Base-by-base conservation (phyloP, 192 early-diverging fungal species). In the Backusella morwellensis region DNA sequence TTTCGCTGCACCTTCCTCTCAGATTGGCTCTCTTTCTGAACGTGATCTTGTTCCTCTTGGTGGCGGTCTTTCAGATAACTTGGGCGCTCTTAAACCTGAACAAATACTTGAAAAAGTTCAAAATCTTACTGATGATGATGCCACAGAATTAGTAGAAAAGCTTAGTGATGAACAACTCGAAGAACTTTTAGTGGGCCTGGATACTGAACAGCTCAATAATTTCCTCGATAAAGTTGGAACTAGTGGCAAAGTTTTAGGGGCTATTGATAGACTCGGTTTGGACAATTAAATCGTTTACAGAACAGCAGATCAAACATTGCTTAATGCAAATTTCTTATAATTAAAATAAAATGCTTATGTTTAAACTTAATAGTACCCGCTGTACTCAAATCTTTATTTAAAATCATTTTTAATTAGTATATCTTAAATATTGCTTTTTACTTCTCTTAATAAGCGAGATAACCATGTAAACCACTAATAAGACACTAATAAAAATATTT, bases 221-320 rank as follows among this genome's bases (percentile, higher is more conserved):
- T 3, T 29, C 12, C 0, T 29, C 11, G 23, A 4, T 2, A 63
- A 63, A 14, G 0, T 63, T 63, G 26, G 56, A 7, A 0, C 0
- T 0, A 8, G 4, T 63, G 5, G 0, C 5, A 50, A 21, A 50
- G 3, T 50, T 50, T 0, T 0, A 1, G 5, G 0, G 0, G n/a
- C n/a, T n/a, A 0, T 21, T 50, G 1, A 50, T 7, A 7, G 0
- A 4, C 4, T 50, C 6, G 3, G 1, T 3, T 44, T 14, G 42
- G 3, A 14, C 14, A 0, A 6, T n/a, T 50, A 11, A 50, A 50
- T 50, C 0, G 19, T 50, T 6, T 50, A 50, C 19, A 19, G 6
- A 50, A 5, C 4, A 50, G 47, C 47, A 50, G 19, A 50, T 50
- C 4, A 50, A 50, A 50, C 1, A n/a, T 50, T 50, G 17, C 47